phyloP scores from a whole-genome alignment of 805 yeast genomes.

The Yarrowia deformans region DNA sequence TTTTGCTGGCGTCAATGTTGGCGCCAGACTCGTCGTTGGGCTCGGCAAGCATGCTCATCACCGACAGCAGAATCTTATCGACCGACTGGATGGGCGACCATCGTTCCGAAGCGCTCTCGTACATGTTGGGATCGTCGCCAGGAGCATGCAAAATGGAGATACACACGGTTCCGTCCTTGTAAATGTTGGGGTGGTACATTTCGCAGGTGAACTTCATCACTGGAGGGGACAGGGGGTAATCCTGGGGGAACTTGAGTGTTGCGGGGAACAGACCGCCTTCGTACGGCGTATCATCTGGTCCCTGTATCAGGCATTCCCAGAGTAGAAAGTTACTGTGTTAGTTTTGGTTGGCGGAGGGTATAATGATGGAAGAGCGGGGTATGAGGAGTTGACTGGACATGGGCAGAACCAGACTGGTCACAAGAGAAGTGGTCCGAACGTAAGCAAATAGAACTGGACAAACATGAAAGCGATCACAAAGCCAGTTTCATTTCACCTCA shows the following conservation, averaged over 20 bases:
- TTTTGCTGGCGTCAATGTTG: slow-evolving; percentile 75
- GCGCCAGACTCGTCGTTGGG: slow-evolving; percentile 98
- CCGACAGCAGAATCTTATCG: slow-evolving; percentile 93
- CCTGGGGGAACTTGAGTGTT: slow-evolving; percentile 69
- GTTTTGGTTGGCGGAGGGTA: background rate
- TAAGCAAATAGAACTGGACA: background rate
- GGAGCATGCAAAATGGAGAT: slow-evolving; percentile 95
- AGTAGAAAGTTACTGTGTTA: slow-evolving; percentile 59
- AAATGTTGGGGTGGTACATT: slow-evolving; percentile 90
- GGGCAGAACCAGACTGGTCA: no score
- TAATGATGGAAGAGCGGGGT: no score
- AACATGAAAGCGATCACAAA: background rate
- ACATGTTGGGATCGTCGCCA: slow-evolving; percentile 96
- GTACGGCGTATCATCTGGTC: slow-evolving; percentile 83
- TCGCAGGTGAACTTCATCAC: slow-evolving; percentile 77
- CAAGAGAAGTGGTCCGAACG: no score
- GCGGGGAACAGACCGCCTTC: slow-evolving; percentile 91
- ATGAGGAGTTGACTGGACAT: no score
- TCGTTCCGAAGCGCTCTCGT: slow-evolving; percentile 93
- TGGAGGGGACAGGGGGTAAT: slow-evolving; percentile 87
- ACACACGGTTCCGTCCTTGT: slow-evolving; percentile 94
- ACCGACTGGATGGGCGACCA: slow-evolving; percentile 99
- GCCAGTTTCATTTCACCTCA: background rate
- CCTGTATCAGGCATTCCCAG: slow-evolving; percentile 87
- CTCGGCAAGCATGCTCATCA: slow-evolving; percentile 92